Evolutionary conservation across 2,329 filamentous ascomycete genomes (phyloP).

Genomic region (Colletotrichum sp.): DNA sequence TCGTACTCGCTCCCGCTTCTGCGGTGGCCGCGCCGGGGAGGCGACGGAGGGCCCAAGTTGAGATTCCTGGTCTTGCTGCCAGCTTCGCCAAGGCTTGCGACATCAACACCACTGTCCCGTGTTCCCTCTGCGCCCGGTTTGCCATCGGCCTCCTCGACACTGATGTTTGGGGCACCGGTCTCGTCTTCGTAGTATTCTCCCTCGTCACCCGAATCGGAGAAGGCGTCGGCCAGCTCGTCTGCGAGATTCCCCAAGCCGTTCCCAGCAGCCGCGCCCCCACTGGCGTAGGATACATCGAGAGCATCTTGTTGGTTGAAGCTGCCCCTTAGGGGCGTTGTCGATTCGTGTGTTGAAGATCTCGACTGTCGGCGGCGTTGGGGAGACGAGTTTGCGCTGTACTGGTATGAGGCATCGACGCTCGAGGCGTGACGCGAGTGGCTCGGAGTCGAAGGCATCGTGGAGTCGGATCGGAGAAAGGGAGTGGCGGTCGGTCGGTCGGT

Average conservation of each 20-base stretch:
- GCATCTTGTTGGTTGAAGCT: conserved; percentile 55
- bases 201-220: conserved; percentile 70
- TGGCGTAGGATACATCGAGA: conserved; percentile 51
- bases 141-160: conserved; percentile 27
- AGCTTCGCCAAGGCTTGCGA: conserved; percentile 27
- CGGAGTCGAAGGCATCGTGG: conserved; percentile 55
- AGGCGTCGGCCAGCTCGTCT: conserved; percentile 79
- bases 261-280: conserved; percentile 44
- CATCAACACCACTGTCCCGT: conserved; percentile 49
- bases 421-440: conserved; percentile 66
- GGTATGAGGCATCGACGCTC: conserved; percentile 48
- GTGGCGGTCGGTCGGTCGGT: background rate
- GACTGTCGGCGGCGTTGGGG: conserved; percentile 54
- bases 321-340: conserved; percentile 51
- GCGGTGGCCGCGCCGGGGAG: conserved; percentile 51
- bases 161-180: conserved; percentile 20
- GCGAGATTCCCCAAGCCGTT: conserved; percentile 78
- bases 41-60: conserved; percentile 51
- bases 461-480: background rate
- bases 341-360: conserved; percentile 56
- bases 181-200: conserved; percentile 50
- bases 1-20: conserved; percentile 67
- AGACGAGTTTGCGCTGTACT: conserved; percentile 45
- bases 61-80: conserved; percentile 36
- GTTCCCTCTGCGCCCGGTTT: conserved; percentile 32